Evolutionary conservation across 2,329 filamentous ascomycete species (phyloP).

Genomic region (Colletotrichum incanum): DNA sequence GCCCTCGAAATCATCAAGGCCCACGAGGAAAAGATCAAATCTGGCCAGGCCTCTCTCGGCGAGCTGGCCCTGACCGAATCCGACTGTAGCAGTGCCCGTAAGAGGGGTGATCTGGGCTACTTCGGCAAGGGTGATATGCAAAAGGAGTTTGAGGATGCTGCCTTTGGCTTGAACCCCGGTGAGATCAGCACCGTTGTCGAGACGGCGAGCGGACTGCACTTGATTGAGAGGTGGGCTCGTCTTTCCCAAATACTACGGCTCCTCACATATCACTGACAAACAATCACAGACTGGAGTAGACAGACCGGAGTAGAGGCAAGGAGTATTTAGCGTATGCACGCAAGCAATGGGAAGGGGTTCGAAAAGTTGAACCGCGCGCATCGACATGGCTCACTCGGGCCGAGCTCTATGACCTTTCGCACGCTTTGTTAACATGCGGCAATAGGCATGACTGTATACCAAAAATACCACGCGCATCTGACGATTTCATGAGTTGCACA

Average conservation of each 20-base stretch:
- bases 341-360: background rate
- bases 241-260: background rate
- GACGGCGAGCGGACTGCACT: slow-evolving; percentile 93
- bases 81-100: slow-evolving; percentile 95
- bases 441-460: slow-evolving; percentile 34
- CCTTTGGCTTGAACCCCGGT: slow-evolving; percentile 89
- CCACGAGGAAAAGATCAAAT: slow-evolving; percentile 83
- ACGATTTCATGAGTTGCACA: slow-evolving; percentile 7
- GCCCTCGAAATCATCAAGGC: slow-evolving; percentile 82
- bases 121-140: slow-evolving; percentile 98
- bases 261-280: slow-evolving; percentile 59
- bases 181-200: slow-evolving; percentile 91
- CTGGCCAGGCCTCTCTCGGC: slow-evolving; percentile 78
- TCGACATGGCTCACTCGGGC: background rate
- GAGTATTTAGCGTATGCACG: background rate
- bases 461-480: slow-evolving; percentile 36
- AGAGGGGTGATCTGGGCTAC: slow-evolving; percentile 94
- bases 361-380: slow-evolving; percentile 29
- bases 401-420: slow-evolving; percentile 1
- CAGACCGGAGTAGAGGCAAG: background rate
- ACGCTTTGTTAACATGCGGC: slow-evolving; percentile 9
- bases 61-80: slow-evolving; percentile 91
- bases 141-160: slow-evolving; percentile 96
- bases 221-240: slow-evolving; percentile 88
- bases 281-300: slow-evolving; percentile 72